Conservation (phyloP, 2,329 filamentous ascomycete genomes). For the Penicillium digitatum region DNA sequence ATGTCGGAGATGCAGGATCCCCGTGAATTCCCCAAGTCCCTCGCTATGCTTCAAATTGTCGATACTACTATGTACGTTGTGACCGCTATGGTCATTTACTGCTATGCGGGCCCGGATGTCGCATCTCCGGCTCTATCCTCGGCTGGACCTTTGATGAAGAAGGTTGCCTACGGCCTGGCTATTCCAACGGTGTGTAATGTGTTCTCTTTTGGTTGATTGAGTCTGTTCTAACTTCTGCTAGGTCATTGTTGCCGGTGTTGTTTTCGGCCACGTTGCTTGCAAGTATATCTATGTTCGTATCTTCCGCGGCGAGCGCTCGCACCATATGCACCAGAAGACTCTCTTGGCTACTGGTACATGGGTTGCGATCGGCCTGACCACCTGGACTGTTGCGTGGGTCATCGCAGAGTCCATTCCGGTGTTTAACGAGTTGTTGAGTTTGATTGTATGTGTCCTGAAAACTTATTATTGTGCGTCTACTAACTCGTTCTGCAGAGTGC, state of each 20-base stretch:
- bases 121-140: conserved; percentile 64
- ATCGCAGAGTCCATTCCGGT: conserved; percentile 65
- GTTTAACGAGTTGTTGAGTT: conserved; percentile 60
- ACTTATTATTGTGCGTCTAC: neutral
- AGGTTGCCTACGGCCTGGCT: conserved; percentile 63
- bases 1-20: conserved; percentile 61
- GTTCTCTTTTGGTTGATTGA: too few relatives aligned
- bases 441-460: conserved; percentile 44
- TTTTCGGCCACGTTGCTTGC: conserved; percentile 61
- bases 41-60: conserved; percentile 56
- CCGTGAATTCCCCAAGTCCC: conserved; percentile 56
- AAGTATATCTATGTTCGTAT: conserved; percentile 63
- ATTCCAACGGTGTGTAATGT: conserved; percentile 51
- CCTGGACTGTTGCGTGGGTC: conserved; percentile 60
- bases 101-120: conserved; percentile 59
- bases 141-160: conserved; percentile 52
- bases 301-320: conserved; percentile 52
- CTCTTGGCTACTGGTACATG: conserved; percentile 52
- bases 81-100: conserved; percentile 63
- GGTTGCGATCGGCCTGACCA: conserved; percentile 51
- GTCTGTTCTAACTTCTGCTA: conserved; percentile 34
- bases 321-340: conserved; percentile 50
- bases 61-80: conserved; percentile 62
- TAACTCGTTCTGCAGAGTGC: conserved; percentile 36
- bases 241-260: conserved; percentile 56